Base-by-base conservation (phyloP, 495 filamentous ascomycete genomes). In the Aspergillus sclerotiicarbonarius region DNA sequence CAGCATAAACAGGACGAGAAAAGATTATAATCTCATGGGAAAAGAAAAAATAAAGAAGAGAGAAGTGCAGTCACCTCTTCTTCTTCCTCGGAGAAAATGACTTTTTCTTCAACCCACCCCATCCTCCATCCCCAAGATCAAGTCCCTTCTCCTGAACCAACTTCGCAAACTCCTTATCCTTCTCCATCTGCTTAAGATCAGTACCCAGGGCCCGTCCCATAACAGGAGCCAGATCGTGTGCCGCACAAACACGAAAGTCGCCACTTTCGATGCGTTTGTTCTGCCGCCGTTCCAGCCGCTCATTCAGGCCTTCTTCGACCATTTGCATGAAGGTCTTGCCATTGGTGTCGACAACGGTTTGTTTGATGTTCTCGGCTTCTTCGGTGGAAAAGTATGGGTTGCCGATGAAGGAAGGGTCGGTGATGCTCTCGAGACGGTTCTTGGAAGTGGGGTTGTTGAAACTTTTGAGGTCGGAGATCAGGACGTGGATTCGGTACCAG, bases 181-280 rank as follows among this genome's bases (percentile, higher is more conserved):
- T 62, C 16, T 60, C 49, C 7, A 71, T n/a, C 13, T 57, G 53
- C 56, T 69, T 69, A 6, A 62, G 47, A 20, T 64, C 62, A 30
- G 69, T 67, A 13, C 52, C 51, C 48, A 69, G 57, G 0, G 41
- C 45, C 13, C 57, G 56, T 16, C 57, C 66, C 9, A 70, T 46
- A 30, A 67, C 59, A 5, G 64, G 64, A 29, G 63, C 64, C 2
- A 71, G 31, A 47, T 71, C 61, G 50, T 71, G 68, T 5, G 61
- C 64, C 20, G 66, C 66, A 48, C 64, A 69, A 29, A 69, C 66
- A 0, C 67, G 60, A 25, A 47, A 63, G 52, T 67, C 65, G 7
- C 54, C 35, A n/a, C 56, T 60, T 19, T 65, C 48, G 21, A 58
- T 49, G 0, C 59, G 62, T 43, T 67, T 67, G 56, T 64, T 64